A percentile compares a stretch with the other conserved stretches of the same genome.
Conservation (phyloP, 768 basidiomycete species). For the Lactifluus subvellereus region DNA sequence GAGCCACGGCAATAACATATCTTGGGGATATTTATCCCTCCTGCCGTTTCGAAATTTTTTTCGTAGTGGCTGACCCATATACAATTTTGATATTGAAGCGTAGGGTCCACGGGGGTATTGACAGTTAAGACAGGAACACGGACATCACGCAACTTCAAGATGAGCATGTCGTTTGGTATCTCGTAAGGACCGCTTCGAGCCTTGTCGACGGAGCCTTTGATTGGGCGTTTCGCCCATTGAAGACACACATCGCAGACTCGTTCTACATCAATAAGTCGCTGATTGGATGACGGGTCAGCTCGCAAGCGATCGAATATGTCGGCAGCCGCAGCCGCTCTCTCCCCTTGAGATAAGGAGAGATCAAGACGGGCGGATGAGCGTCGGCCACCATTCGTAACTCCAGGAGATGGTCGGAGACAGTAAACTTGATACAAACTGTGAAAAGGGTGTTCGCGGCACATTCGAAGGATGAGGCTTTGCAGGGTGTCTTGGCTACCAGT, state of each 20-base stretch:
- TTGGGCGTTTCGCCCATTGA: conserved; percentile 63
- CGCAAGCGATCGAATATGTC: conserved; percentile 53
- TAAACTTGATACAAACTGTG: conserved; percentile 89
- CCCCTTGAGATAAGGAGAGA: conserved; percentile 42
- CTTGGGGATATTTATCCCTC: conserved; percentile 82
- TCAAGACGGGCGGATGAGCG: conserved; percentile 45
- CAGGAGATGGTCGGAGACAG: conserved; percentile 48
- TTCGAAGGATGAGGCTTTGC: conserved; percentile 57
- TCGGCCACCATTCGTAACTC: conserved; percentile 27
- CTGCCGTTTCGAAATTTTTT: conserved; percentile 52
- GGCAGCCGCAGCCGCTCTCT: conserved; percentile 59
- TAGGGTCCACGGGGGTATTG: conserved; percentile 61
- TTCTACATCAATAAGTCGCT: conserved; percentile 50
- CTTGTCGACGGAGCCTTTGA: conserved; percentile 33
- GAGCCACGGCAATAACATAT: conserved; percentile 64
- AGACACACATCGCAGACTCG: conserved; percentile 58
- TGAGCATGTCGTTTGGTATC: conserved; percentile 43
- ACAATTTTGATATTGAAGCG: conserved; percentile 60
- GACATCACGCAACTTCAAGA: conserved; percentile 47
- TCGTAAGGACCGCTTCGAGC: conserved; percentile 27
- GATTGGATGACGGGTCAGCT: conserved; percentile 34
- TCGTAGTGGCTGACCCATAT: conserved; percentile 67
- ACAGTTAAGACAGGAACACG: conserved; percentile 82
- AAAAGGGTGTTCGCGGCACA: conserved; percentile 90
- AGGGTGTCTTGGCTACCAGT: conserved; percentile 52